phyloP scores from a whole-genome alignment of 108 stramenopile species.

The Discostella stelligeroides region DNA sequence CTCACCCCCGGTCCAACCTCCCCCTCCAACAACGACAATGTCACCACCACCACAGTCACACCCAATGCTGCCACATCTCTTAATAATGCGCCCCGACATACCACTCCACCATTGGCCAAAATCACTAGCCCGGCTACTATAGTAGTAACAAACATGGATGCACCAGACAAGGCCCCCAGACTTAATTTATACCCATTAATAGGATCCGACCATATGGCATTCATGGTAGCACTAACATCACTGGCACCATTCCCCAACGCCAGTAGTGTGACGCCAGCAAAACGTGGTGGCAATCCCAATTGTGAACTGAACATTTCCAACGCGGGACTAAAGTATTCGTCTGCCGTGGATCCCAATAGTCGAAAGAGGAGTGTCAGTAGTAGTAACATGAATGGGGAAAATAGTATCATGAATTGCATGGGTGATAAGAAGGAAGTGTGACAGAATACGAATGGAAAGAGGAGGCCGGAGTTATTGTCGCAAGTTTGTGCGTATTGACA shows the following conservation, averaged over 20 bases:
- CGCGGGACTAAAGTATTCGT: slow-evolving; percentile 93
- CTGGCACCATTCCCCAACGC: slow-evolving; percentile 98
- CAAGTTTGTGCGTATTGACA: slow-evolving; percentile 78
- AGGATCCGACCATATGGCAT: slow-evolving; percentile 70
- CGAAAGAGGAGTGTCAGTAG: slow-evolving; percentile 85
- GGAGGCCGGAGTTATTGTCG: slow-evolving; percentile 61
- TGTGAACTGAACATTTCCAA: slow-evolving; percentile 89
- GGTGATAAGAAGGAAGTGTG: slow-evolving; percentile 30
- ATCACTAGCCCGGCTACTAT: no score
- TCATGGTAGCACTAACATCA: slow-evolving; percentile 92
- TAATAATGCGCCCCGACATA: no score
- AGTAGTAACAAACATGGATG: slow-evolving; percentile 91
- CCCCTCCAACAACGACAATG: no score
- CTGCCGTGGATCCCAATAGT: slow-evolving; percentile 92
- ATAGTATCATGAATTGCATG: slow-evolving; percentile 43
- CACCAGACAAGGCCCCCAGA: slow-evolving; percentile 94
- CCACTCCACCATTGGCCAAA: no score
- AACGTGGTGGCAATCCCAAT: slow-evolving; percentile 89
- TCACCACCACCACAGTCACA: no score
- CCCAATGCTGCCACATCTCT: no score
- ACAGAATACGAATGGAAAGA: slow-evolving; percentile 78
- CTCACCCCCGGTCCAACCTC: no score
- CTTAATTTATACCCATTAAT: slow-evolving; percentile 81
- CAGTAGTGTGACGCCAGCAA: slow-evolving; percentile 95
- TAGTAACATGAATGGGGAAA: slow-evolving; percentile 65